Conservation (phyloP, 2,329 filamentous ascomycete species). For the Corinectria fuckeliana region DNA sequence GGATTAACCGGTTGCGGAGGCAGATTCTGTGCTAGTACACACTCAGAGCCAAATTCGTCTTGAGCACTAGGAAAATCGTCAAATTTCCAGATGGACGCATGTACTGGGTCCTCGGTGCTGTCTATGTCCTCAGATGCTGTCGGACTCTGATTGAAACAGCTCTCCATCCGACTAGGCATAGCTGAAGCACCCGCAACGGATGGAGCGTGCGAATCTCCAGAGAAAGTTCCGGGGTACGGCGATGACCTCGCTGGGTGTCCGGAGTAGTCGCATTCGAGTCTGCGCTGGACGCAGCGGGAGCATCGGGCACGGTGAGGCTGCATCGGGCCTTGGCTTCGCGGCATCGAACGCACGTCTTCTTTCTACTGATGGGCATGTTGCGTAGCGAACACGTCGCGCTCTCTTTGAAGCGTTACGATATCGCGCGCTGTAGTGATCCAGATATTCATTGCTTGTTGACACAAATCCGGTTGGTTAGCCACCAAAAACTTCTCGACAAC, state of each 20-base stretch:
- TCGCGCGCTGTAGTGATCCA: neutral
- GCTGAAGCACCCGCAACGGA: neutral
- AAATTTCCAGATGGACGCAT: neutral
- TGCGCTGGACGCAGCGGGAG: constrained; percentile 14
- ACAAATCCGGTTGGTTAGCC: too few relatives aligned
- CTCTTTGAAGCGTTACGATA: neutral
- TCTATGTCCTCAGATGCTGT: neutral
- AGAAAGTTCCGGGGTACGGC: neutral
- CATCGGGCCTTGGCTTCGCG: constrained; percentile 22
- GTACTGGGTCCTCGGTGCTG: neutral
- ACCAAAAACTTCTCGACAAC: constrained; percentile 11
- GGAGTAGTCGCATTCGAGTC: constrained; percentile 17
- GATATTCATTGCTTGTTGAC: too few relatives aligned
- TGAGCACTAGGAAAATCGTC: neutral
- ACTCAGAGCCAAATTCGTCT: neutral
- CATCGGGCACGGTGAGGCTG: constrained; percentile 17
- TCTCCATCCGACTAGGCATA: neutral
- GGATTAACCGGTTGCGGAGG: neutral
- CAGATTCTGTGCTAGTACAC: neutral
- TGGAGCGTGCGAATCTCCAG: neutral
- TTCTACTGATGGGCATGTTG: constrained; percentile 23
- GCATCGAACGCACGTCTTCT: constrained; percentile 26
- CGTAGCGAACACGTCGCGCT: neutral
- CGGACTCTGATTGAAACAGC: neutral
- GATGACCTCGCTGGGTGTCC: neutral